Base-by-base conservation (phyloP, 257 asterid genomes). In the Solanum chiquidenum region DNA sequence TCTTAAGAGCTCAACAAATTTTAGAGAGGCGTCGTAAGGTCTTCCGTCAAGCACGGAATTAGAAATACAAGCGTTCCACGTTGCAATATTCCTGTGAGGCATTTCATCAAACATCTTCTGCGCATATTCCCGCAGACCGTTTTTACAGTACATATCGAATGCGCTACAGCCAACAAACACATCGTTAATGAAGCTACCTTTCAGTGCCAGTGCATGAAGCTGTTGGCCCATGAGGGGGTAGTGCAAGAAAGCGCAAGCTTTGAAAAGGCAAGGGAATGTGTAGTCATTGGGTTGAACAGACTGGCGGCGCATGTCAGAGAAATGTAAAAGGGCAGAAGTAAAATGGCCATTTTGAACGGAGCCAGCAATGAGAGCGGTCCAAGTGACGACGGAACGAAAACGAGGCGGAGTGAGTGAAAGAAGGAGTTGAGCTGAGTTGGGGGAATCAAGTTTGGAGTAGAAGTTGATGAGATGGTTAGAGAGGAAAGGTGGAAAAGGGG, bases 281-380 rank as follows among this genome's bases (percentile, higher is more conserved):
- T 94, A 96, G 87, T 96, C 98, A 35, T 95, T 96, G 1, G 98
- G 98, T n/a, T 86, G 94, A 76, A 96, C 34, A 74, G 84, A 72
- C 35, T 94, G 98, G 4, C 89, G 87, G 83, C 95, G 94, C 99
- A 96, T 96, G 87, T 88, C 10, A 33, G 91, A 64, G 88, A 93
- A 95, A 72, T 87, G 89, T 79, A 83, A 64, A 52, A 94, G 90
- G 40, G 98, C 97, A 6, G 95, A 87, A 9, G 89, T 14, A 75
- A 90, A 92, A 86, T 94, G 96, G 55, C 94, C 98, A 88, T 93
- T 95, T 86, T 92, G 96, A 82, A 96, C 98, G n/a, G 91, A 52
- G 87, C 98, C 99, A 87, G 98, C 89, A 88, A 96, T 94, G 55
- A 96, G 87, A 74, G 98, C 85, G 6, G 99, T 96, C 98, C 98